Percentiles rank a stretch among this genome's conserved stretches.
phyloP scores from a whole-genome alignment of 352 stramenopile species.

The Phytophthora tentaculata region DNA sequence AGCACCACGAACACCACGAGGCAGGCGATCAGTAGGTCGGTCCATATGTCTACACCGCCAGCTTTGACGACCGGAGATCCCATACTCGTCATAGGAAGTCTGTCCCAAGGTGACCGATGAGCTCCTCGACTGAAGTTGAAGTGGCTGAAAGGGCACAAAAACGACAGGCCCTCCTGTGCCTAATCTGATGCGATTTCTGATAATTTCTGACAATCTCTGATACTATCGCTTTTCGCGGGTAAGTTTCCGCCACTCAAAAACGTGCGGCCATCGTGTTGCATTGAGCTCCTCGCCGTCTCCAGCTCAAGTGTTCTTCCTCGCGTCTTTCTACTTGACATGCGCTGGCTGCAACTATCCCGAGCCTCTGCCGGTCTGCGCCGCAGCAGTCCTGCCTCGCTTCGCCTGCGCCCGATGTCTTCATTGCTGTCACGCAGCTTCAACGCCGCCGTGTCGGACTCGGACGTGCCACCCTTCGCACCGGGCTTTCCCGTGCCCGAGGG shows the following conservation, averaged over 20 bases:
- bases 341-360: slow-evolving; percentile 63
- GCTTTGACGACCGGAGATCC: neutral
- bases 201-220: neutral
- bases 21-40: slow-evolving; percentile 63
- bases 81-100: slow-evolving; percentile 10
- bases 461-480: slow-evolving; percentile 52
- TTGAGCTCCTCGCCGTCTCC: slow-evolving; percentile 28
- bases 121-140: slow-evolving; percentile 10
- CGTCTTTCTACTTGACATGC: slow-evolving; percentile 37
- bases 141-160: neutral
- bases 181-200: neutral
- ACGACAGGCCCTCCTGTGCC: neutral
- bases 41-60: slow-evolving; percentile 47
- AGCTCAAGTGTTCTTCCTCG: slow-evolving; percentile 3
- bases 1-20: slow-evolving; percentile 73
- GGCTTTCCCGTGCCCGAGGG: slow-evolving; percentile 56
- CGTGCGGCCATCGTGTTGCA: slow-evolving; percentile 24
- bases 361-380: slow-evolving; percentile 41
- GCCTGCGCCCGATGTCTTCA: slow-evolving; percentile 29
- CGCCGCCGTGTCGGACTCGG: slow-evolving; percentile 20
- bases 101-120: no score
- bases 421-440: slow-evolving; percentile 42
- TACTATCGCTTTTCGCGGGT: slow-evolving; percentile 10
- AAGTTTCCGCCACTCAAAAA: slow-evolving; percentile 38
- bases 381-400: slow-evolving; percentile 21